Evolutionary conservation across 768 basidiomycete genomes (phyloP).

Genomic region (Heimioporus sp.): DNA sequence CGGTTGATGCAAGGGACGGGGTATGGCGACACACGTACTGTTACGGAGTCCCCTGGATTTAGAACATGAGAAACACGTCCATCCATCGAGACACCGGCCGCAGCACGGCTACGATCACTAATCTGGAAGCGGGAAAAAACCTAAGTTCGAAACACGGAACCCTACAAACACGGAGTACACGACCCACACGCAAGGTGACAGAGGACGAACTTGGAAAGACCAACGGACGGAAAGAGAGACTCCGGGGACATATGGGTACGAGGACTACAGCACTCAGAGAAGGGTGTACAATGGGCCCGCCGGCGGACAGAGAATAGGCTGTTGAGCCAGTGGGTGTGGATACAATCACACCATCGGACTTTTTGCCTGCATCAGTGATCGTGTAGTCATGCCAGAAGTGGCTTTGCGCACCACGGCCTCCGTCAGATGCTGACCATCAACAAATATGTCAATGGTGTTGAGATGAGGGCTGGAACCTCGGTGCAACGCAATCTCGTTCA

Average conservation of each 20-base stretch:
- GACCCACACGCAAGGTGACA: conserved; percentile 67
- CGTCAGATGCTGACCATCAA: conserved; percentile 92
- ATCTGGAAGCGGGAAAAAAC: conserved; percentile 48
- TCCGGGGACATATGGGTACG: conserved; percentile 95
- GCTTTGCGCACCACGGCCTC: conserved; percentile 80
- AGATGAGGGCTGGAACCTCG: conserved; percentile 89
- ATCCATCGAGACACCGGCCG: conserved; percentile 92
- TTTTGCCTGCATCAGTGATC: conserved; percentile 14
- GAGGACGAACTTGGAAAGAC: conserved; percentile 84
- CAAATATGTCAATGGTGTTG: conserved; percentile 90
- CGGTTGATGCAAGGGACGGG: conserved; percentile 94
- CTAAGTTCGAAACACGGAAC: not conserved
- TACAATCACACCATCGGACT: conserved; percentile 93
- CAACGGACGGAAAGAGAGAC: conserved; percentile 87
- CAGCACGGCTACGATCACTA: conserved; percentile 78
- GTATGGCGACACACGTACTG: conserved; percentile 79
- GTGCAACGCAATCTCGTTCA: conserved; percentile 95
- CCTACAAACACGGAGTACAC: not conserved
- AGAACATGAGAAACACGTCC: conserved; percentile 83
- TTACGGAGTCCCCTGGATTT: conserved; percentile 81
- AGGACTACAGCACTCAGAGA: conserved; percentile 86
- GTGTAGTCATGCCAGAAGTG: conserved; percentile 6
- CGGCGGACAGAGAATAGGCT: conserved; percentile 92
- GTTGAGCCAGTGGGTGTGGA: conserved; percentile 97
- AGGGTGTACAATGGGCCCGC: conserved; percentile 95